phyloP scores from a whole-genome alignment of 2,329 filamentous ascomycete species.

The Aspergillus sp. region DNA sequence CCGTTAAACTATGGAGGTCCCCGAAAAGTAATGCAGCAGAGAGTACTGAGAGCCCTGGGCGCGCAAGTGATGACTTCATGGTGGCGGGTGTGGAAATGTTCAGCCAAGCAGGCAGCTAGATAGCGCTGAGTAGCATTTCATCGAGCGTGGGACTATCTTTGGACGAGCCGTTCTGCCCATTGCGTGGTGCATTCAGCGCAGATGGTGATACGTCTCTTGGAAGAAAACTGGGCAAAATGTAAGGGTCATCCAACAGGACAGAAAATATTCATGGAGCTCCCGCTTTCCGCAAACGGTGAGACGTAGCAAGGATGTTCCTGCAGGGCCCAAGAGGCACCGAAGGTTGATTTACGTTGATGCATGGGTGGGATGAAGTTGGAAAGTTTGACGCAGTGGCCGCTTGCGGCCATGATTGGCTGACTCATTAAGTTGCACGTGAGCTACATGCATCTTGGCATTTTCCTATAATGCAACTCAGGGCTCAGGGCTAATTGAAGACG shows the following conservation, averaged over 20 bases:
- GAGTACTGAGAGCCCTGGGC: background rate
- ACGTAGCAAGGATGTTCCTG: conserved; percentile 8
- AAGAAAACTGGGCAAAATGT: conserved; percentile 13
- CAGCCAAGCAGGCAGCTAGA: background rate
- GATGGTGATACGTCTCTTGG: background rate
- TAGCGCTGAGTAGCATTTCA: background rate
- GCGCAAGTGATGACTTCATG: conserved; percentile 1
- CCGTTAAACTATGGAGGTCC: background rate
- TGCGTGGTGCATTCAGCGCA: background rate
- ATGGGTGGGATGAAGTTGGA: background rate
- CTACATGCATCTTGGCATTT: background rate
- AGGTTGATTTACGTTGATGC: background rate
- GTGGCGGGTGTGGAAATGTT: background rate
- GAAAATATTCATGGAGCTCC: background rate
- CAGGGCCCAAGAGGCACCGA: conserved; percentile 11
- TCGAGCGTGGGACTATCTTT: background rate
- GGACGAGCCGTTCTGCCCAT: background rate
- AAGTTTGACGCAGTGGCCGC: conserved; percentile 8
- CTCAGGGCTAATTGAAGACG: conserved; percentile 24
- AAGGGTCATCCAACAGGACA: conserved; percentile 19
- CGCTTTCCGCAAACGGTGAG: conserved; percentile 10
- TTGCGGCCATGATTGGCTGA: conserved; percentile 19
- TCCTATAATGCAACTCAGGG: conserved; percentile 20
- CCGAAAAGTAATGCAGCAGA: background rate
- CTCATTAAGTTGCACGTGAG: background rate